phyloP scores from a whole-genome alignment of 129 eudicot genomes.

The Flaveria ramosissima region DNA sequence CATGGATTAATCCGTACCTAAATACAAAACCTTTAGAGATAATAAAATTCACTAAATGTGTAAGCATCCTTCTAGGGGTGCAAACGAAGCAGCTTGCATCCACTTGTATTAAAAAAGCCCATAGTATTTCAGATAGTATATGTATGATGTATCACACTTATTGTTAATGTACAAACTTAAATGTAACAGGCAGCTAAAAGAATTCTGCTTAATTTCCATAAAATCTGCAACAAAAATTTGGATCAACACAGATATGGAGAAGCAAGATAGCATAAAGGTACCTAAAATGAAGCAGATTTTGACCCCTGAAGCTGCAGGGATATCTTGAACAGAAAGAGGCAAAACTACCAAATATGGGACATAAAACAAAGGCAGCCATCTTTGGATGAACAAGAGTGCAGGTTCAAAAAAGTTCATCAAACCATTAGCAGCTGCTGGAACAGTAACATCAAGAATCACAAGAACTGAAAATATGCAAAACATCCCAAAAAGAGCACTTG shows the following conservation, averaged over 20 bases:
- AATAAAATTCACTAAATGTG: background rate
- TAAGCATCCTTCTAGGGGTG: background rate
- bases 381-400: constrained; percentile 85
- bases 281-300: too few relatives aligned
- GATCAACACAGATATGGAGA: too few relatives aligned
- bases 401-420: constrained; percentile 88
- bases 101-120: background rate
- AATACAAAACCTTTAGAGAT: background rate
- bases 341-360: constrained; percentile 93
- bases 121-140: background rate
- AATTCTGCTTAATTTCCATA: too few relatives aligned
- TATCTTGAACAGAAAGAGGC: constrained; percentile 88
- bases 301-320: constrained; percentile 77
- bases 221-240: too few relatives aligned
- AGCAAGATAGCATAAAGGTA: too few relatives aligned
- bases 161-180: background rate
- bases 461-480: constrained; percentile 81
- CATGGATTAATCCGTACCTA: too few relatives aligned
- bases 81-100: background rate
- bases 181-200: too few relatives aligned
- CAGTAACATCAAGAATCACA: constrained; percentile 61
- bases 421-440: constrained; percentile 74
- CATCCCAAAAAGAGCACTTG: constrained; percentile 99
- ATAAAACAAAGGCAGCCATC: constrained; percentile 98
- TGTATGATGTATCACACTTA: background rate